Base-by-base conservation (phyloP, 495 filamentous ascomycete genomes). In the Lasiosphaeris hirsuta region DNA sequence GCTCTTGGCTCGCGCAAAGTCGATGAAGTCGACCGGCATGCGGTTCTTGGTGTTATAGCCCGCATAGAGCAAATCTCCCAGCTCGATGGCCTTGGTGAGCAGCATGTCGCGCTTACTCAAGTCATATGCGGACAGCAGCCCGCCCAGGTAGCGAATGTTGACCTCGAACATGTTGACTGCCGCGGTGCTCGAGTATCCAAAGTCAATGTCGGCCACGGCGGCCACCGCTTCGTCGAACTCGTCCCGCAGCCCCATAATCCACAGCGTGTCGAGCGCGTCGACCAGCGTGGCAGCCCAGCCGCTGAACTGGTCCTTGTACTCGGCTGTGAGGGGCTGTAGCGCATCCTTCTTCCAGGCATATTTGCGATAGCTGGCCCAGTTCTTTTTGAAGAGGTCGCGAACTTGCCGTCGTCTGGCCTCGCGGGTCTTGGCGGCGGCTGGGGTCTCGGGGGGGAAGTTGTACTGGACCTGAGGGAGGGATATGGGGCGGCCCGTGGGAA, bases 211-310 rank as follows among this genome's bases (percentile, higher is more conserved):
- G 23, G 81, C 80, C 11, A 96, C 84, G 4, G 80, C 82, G 36
- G 84, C 76, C 1, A 92, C 84, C 3, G 90, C 93, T 59, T 90
- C 86, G 47, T 90, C 82, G 64, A 96, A 97, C 46, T 96, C 92
- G 4, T 86, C 77, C 64, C 87, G 82, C 66, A 96, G 63, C 7
- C 83, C 90, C 88, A 96, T 91, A 54, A 97, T 92, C 91, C 91
- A 97, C 4, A 97, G 72, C 2, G 88, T 90, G 65, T 97, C 92
- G 44, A 96, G 75, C 10, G 87, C 72, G 74, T 96, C 92, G 0
- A 97, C 88, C 48, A 97, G 67, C 0, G 92, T 96, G 5, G 92
- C 92, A 10, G 86, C 92, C 93, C 93, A 97, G 17, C 88, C 90
- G 58, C 84, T 87, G 71, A 96, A 96, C 1, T 90, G 87, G 65